phyloP scores from a whole-genome alignment of 371 early-diverging fungal genomes.

The Mucor racemosus region DNA sequence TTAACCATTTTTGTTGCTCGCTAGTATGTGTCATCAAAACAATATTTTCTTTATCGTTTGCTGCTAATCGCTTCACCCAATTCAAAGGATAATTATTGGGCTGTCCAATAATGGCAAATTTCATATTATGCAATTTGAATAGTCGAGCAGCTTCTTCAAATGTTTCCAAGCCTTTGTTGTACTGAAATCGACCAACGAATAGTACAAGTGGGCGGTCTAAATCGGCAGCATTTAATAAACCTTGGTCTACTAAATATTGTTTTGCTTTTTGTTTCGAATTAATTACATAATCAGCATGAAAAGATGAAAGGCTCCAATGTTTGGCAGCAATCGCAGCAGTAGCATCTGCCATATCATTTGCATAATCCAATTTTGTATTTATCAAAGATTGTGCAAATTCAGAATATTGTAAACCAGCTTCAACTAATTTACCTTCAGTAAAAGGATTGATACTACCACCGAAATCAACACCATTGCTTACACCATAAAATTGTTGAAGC shows the following conservation, averaged over 20 bases:
- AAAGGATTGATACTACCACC: constrained; percentile 56
- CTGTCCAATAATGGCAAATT: constrained; percentile 66
- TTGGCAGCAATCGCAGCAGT: not conserved
- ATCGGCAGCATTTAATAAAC: constrained; percentile 47
- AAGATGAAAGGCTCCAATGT: constrained; percentile 28
- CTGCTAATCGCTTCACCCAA: constrained; percentile 45
- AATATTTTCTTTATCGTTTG: constrained; percentile 50
- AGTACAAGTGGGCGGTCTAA: constrained; percentile 56
- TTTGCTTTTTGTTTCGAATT: constrained; percentile 60
- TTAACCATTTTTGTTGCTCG: constrained; percentile 56
- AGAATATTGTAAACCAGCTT: constrained; percentile 49
- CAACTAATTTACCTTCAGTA: constrained; percentile 40
- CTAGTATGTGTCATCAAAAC: constrained; percentile 46
- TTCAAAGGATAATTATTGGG: constrained; percentile 61
- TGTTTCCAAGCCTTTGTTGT: constrained; percentile 63
- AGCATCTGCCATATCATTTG: not conserved
- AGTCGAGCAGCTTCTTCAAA: constrained; percentile 49
- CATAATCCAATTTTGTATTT: constrained; percentile 18
- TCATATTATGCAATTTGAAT: constrained; percentile 48
- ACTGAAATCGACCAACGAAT: constrained; percentile 67
- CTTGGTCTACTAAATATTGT: constrained; percentile 53
- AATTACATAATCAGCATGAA: constrained; percentile 39
- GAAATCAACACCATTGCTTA: constrained; percentile 68
- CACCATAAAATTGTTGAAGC: constrained; percentile 59
- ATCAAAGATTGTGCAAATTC: constrained; percentile 33